These are phyloP conservation scores for Botrytis porri DNA, from an alignment of 2,329 filamentous ascomycete species.

Conservation along the genomic window DNA sequence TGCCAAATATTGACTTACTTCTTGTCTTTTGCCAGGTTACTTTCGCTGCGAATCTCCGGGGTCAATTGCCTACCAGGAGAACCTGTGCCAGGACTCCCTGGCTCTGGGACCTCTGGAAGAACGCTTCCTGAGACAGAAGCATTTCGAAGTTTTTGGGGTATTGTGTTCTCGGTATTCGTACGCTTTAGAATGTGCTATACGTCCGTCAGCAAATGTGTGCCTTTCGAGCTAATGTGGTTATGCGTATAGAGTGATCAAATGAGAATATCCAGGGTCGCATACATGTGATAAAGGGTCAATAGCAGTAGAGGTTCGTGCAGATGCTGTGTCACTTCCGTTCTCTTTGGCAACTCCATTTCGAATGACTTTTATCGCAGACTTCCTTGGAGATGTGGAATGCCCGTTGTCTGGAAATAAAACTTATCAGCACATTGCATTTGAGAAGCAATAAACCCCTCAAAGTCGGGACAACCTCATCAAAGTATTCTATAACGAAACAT, in stretches of 20 bases:
- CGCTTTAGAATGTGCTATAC: slow-evolving; percentile 58
- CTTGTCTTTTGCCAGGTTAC: slow-evolving; percentile 53
- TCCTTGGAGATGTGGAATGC: slow-evolving; percentile 30
- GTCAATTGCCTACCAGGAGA: slow-evolving; percentile 40
- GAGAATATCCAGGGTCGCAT: slow-evolving; percentile 37
- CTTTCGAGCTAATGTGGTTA: background rate
- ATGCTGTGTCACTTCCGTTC: slow-evolving; percentile 27
- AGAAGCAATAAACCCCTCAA: background rate
- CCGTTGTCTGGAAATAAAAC: slow-evolving; percentile 27
- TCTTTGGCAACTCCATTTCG: slow-evolving; percentile 30
- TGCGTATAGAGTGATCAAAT: background rate
- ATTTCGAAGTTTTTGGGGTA: slow-evolving; percentile 50
- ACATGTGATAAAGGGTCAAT: slow-evolving; percentile 70
- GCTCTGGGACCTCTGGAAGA: slow-evolving; percentile 27
- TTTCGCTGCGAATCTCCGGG: slow-evolving; percentile 35
- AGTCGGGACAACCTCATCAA: background rate
- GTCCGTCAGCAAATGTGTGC: slow-evolving; percentile 26
- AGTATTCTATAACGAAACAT: background rate
- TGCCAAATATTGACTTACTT: slow-evolving; percentile 50
- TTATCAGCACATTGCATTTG: slow-evolving; percentile 16
- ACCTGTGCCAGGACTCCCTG: slow-evolving; percentile 30
- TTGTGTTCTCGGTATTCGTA: slow-evolving; percentile 61
- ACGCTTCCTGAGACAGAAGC: slow-evolving; percentile 53
- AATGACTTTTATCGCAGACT: slow-evolving; percentile 31
- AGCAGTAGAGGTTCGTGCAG: slow-evolving; percentile 39